Base-by-base conservation (phyloP, 306 rosid species). In the Quercus aquifolioides region DNA sequence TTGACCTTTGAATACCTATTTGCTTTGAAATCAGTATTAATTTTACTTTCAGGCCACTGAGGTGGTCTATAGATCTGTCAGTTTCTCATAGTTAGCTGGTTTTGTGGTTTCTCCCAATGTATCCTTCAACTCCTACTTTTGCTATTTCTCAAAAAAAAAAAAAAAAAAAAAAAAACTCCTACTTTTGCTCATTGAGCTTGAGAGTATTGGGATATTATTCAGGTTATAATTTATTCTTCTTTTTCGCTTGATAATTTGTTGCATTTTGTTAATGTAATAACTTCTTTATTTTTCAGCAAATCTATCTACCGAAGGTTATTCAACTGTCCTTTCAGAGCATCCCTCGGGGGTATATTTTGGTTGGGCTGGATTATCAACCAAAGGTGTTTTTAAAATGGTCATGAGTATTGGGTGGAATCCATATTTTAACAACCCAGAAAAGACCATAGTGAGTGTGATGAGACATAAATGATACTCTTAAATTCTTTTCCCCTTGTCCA, bases 401-500 rank as follows among this genome's bases (percentile, higher is more conserved):
- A 93, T 87, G 97, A 95, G 98, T 82, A 78, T 95, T 65, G 99
- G 99, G 55, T 91, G 97, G 98, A 95, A 92, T 85, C 99, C 94
- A 60, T 92, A 86, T 81, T 95, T 95, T 78, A 21, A 88, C 90
- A 95, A 95, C 85, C 67, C 88, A 59, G 99, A 95, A 85, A 95
- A 95, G 90, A 85, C 99, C 9, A 89, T 92, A 55, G 99, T 92
- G 79, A 91, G 94, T 87, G 54, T 20, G 55, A 43, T 59, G 62
- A 14, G 67, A 58, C 70, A 55, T 33, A 54, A 17, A 74, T 58
- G 43, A 63, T 23, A 76, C 57, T 54, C 80, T 51, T 49, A 64
- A 86, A 64, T 31, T 76, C 33, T 12, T 79, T 55, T 19, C 74
- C 74, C 23, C 25, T 25, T 80, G 55, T 12, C 46, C 67, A 59